A percentile compares a stretch with the other conserved stretches of the same genome.
Conservation (phyloP, 768 basidiomycete species). For the Lyophyllum atratum region DNA sequence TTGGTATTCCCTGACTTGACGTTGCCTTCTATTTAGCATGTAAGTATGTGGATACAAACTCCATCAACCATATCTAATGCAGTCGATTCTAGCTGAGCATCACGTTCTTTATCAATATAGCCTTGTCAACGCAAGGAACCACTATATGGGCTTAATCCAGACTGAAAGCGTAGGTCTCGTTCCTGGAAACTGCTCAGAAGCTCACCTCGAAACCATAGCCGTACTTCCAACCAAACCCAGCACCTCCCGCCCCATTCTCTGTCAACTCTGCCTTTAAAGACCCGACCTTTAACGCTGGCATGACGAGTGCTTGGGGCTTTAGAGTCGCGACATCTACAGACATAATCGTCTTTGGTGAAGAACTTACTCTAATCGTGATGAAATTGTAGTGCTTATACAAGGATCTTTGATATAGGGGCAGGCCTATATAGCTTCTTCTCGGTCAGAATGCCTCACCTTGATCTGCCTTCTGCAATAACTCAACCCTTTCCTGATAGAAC, state of each 20-base stretch:
- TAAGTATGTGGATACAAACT: neutral
- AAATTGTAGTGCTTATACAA: too few relatives aligned
- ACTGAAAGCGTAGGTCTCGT: conserved; percentile 60
- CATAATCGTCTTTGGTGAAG: conserved; percentile 7
- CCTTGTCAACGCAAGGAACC: conserved; percentile 58
- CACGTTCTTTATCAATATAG: conserved; percentile 71
- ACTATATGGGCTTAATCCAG: conserved; percentile 74
- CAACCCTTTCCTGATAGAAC: conserved; percentile 42
- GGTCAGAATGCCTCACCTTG: conserved; percentile 28
- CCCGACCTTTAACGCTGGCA: conserved; percentile 44
- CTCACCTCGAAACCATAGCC: conserved; percentile 41
- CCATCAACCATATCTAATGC: neutral
- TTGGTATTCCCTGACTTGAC: conserved; percentile 1
- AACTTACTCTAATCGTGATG: neutral
- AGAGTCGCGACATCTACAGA: conserved; percentile 44
- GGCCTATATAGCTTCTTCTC: conserved; percentile 69
- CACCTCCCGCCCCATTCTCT: conserved; percentile 57
- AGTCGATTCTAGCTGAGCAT: conserved; percentile 61
- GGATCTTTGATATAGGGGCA: neutral
- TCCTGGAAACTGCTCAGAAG: neutral
- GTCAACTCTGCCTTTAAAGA: conserved; percentile 47
- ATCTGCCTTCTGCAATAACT: neutral
- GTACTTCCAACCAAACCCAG: conserved; percentile 66
- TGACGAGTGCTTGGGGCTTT: conserved; percentile 56
- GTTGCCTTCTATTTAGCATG: conserved; percentile 1